Conservation (phyloP, 1,284 basidiomycete species). For the Pseudozyma sp. region DNA sequence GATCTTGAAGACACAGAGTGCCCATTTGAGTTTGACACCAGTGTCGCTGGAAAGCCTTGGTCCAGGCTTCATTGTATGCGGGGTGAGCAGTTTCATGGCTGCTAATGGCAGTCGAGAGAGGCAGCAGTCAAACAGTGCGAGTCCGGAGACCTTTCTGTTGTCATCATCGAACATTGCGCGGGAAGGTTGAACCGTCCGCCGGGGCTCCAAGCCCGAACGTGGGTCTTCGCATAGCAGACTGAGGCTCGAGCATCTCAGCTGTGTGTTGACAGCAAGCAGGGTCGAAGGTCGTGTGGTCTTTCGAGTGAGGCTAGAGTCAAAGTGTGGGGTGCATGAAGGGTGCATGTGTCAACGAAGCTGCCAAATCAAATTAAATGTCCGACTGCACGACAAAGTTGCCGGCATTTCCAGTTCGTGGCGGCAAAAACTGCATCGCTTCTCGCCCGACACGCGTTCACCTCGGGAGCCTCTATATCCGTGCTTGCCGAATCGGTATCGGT, state of each 20-base stretch:
- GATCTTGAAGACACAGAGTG: too few relatives aligned
- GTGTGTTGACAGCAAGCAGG: neutral
- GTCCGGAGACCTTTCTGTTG: neutral
- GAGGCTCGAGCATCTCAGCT: neutral
- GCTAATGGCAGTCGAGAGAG: too few relatives aligned
- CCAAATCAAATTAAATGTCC: neutral
- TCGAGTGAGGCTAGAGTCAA: slow-evolving; percentile 1
- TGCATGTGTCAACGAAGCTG: slow-evolving; percentile 31
- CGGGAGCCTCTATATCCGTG: neutral
- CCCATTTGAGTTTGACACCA: too few relatives aligned
- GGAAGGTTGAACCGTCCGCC: neutral
- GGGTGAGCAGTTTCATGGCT: too few relatives aligned
- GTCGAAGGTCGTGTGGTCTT: slow-evolving; percentile 12
- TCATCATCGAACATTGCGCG: neutral
- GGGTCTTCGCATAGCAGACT: neutral
- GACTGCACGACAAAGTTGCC: slow-evolving; percentile 17
- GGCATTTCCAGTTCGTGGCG: slow-evolving; percentile 27
- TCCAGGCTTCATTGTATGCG: too few relatives aligned
- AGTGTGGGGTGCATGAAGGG: slow-evolving; percentile 37
- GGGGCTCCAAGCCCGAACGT: neutral
- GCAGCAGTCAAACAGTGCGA: slow-evolving; percentile 7
- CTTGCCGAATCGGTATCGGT: slow-evolving; percentile 13
- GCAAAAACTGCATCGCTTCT: slow-evolving; percentile 1
- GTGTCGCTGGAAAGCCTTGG: too few relatives aligned
- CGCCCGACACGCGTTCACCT: slow-evolving; percentile 18